Percentiles rank a stretch among this genome's conserved stretches.
Evolutionary conservation across 306 rosid species (phyloP).

Genomic region (Quercus wislizeni): DNA sequence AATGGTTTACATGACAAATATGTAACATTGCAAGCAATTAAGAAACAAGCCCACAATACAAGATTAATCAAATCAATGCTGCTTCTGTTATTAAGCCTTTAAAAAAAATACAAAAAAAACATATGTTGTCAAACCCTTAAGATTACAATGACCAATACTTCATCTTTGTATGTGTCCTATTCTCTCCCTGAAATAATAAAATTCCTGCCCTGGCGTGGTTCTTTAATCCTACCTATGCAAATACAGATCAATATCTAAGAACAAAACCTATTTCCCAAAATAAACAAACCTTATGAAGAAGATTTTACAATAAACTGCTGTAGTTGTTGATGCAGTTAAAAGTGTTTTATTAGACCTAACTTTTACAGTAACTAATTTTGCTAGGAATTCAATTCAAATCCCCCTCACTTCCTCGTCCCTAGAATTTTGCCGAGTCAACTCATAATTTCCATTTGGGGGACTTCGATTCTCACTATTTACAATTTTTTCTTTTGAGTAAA

Average conservation of each 20-base stretch:
- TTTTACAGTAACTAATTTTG: background rate
- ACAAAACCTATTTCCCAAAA: background rate
- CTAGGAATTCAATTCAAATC: background rate
- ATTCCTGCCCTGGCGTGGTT: background rate
- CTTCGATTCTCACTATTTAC: conserved; percentile 29
- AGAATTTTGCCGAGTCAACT: conserved; percentile 48
- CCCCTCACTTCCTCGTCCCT: background rate
- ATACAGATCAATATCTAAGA: background rate
- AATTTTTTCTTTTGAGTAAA: conserved; percentile 52
- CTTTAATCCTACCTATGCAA: background rate
- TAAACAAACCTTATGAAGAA: background rate
- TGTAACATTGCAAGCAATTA: too few relatives aligned
- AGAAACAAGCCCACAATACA: background rate
- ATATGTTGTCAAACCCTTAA: background rate
- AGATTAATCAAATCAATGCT: background rate
- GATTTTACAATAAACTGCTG: conserved; percentile 8
- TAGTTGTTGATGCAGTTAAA: background rate
- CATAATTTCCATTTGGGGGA: conserved; percentile 27
- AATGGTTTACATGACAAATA: background rate
- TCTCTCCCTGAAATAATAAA: background rate
- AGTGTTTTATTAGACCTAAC: background rate
- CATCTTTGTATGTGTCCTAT: background rate
- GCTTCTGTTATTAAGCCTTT: background rate
- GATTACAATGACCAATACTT: background rate
- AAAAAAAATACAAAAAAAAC: background rate